Evolutionary conservation across 2,329 filamentous ascomycete species (phyloP).

Genomic region (Sporothrix sp.): DNA sequence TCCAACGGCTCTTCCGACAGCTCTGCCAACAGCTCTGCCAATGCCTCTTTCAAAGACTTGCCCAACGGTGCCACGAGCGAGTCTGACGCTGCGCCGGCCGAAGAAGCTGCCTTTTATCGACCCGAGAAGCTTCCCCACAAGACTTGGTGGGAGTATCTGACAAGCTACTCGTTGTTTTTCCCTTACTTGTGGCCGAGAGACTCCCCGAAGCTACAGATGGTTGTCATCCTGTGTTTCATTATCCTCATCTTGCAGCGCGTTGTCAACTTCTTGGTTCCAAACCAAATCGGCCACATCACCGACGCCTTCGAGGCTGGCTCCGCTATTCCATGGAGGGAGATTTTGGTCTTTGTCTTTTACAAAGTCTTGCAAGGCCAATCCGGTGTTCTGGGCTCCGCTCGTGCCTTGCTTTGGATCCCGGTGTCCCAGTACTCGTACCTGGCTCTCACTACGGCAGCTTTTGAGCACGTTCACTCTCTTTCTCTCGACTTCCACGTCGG

Average conservation of each 20-base stretch:
- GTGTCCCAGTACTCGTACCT: slow-evolving; percentile 96
- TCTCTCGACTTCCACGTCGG: slow-evolving; percentile 94
- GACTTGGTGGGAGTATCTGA: slow-evolving; percentile 93
- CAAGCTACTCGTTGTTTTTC: slow-evolving; percentile 87
- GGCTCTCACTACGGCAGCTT: slow-evolving; percentile 85
- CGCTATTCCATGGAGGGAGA: slow-evolving; percentile 60
- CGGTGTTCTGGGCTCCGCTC: slow-evolving; percentile 71
- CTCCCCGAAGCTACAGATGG: slow-evolving; percentile 58
- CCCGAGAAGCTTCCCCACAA: slow-evolving; percentile 77
- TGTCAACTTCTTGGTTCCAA: slow-evolving; percentile 78
- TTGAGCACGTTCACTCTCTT: slow-evolving; percentile 92
- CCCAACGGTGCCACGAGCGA: slow-evolving; percentile 16
- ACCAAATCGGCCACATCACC: slow-evolving; percentile 73
- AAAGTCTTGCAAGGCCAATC: slow-evolving; percentile 81
- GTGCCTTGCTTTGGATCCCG: slow-evolving; percentile 87
- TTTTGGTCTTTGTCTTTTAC: slow-evolving; percentile 66
- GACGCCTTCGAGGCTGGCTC: slow-evolving; percentile 47
- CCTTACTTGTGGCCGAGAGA: slow-evolving; percentile 94
- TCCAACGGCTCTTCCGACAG: slow-evolving; percentile 27
- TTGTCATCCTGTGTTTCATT: slow-evolving; percentile 72
- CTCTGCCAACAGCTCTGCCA: slow-evolving; percentile 16
- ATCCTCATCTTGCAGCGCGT: slow-evolving; percentile 71
- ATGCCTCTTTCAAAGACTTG: slow-evolving; percentile 12
- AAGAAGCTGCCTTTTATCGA: slow-evolving; percentile 78
- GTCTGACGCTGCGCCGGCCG: too few species aligned